A percentile compares a stretch with the other conserved stretches of the same genome.
These are phyloP conservation scores for Dictyostelium brefeldianum DNA, from an alignment of 78 protist genomes.

Conservation along the genomic window DNA sequence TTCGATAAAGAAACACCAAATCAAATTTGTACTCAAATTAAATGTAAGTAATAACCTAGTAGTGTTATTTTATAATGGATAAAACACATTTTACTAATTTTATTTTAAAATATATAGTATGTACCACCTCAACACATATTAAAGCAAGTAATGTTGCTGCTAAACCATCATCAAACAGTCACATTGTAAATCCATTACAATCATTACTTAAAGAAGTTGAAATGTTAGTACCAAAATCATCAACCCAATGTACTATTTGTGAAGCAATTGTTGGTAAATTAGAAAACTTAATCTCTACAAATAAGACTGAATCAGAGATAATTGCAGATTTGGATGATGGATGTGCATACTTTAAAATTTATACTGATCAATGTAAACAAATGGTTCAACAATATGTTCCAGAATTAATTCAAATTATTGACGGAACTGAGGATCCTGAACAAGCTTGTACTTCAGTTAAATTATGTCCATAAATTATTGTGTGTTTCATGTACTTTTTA, in stretches of 20 bases:
- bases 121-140: not conserved
- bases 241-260: conserved; percentile 22
- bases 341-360: not conserved
- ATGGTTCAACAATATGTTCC: conserved; percentile 34
- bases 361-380: conserved; percentile 20
- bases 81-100: no score
- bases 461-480: not conserved
- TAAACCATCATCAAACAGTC: not conserved
- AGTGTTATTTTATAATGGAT: no score
- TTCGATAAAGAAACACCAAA: conserved; percentile 6
- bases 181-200: no score
- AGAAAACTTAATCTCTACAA: not conserved
- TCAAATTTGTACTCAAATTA: not conserved
- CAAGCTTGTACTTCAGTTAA: conserved; percentile 11
- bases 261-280: conserved; percentile 4
- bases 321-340: conserved; percentile 21
- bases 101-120: not conserved
- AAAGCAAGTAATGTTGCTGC: not conserved
- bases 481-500: no score
- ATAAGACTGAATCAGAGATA: conserved; percentile 16
- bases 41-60: no score
- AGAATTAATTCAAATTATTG: conserved; percentile 9
- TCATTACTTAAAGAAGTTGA: not conserved
- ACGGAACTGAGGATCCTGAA: not conserved
- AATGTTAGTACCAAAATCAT: not conserved